phyloP scores from a whole-genome alignment of 2,329 filamentous ascomycete genomes.

The Penicillium decumbens region DNA sequence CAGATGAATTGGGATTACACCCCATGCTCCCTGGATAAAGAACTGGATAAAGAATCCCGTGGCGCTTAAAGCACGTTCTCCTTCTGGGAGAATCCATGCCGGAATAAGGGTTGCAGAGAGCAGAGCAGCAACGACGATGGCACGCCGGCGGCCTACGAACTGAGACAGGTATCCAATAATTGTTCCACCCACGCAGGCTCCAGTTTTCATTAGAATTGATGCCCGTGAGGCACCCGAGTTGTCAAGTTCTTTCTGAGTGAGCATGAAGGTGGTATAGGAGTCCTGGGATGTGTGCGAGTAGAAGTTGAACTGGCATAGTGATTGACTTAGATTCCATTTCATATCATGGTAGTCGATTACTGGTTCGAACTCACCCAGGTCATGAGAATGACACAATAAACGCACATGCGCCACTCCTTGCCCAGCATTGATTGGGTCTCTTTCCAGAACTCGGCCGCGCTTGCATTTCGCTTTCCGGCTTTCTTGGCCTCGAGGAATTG shows the following conservation, averaged over 20 bases:
- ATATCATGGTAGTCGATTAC: background rate
- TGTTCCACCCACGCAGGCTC: slow-evolving; percentile 59
- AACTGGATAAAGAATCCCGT: slow-evolving; percentile 53
- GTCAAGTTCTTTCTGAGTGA: slow-evolving; percentile 63
- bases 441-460: slow-evolving; percentile 57
- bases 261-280: slow-evolving; percentile 77
- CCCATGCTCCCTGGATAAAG: slow-evolving; percentile 67
- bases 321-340: background rate
- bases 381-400: slow-evolving; percentile 76
- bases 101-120: slow-evolving; percentile 66
- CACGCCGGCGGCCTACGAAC: slow-evolving; percentile 63
- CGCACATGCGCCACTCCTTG: slow-evolving; percentile 69
- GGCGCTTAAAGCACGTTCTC: slow-evolving; percentile 27
- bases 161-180: slow-evolving; percentile 65
- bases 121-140: slow-evolving; percentile 56
- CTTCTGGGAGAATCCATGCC: slow-evolving; percentile 59
- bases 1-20: slow-evolving; percentile 65
- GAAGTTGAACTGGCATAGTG: slow-evolving; percentile 51
- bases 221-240: slow-evolving; percentile 64
- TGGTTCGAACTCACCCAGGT: slow-evolving; percentile 47
- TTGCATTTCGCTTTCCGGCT: slow-evolving; percentile 49
- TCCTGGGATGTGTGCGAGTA: slow-evolving; percentile 78
- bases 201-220: slow-evolving; percentile 75
- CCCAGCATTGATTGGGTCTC: slow-evolving; percentile 65
- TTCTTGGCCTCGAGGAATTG: slow-evolving; percentile 69